Evolutionary conservation across 371 early-diverging fungal genomes (phyloP).

Genomic region (Mycotypha africana): DNA sequence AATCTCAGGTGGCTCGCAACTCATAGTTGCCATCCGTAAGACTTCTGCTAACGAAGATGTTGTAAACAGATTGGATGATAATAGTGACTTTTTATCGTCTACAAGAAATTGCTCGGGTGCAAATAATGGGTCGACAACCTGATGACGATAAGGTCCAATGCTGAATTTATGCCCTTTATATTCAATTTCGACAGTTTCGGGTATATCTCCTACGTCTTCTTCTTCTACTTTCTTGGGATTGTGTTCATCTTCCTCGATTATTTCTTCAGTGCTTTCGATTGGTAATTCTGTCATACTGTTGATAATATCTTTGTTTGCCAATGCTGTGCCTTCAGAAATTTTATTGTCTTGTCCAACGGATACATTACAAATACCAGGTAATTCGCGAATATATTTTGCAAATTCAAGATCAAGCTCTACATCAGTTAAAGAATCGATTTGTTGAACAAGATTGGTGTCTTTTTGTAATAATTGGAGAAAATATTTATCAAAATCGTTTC

Average conservation of each 20-base stretch:
- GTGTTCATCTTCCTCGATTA: constrained; percentile 22
- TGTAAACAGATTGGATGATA: too few species aligned
- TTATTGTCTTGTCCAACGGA: constrained; percentile 39
- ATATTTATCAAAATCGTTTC: constrained; percentile 58
- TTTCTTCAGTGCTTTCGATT: constrained; percentile 32
- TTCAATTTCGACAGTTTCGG: constrained; percentile 10
- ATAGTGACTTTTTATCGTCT: too few species aligned
- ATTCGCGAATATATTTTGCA: constrained; percentile 55
- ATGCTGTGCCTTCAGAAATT: constrained; percentile 3
- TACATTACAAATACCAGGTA: constrained; percentile 51
- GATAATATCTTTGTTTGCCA: too few species aligned
- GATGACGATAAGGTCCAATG: constrained; percentile 57
- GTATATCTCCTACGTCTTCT: constrained; percentile 7
- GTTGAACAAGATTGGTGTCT: constrained; percentile 49
- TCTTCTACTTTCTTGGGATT: constrained; percentile 10
- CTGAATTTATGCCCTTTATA: constrained; percentile 39
- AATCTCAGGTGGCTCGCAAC: constrained; percentile 72
- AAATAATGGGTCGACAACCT: constrained; percentile 62
- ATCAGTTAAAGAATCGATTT: constrained; percentile 23
- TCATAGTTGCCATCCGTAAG: constrained; percentile 56
- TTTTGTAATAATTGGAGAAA: constrained; percentile 52
- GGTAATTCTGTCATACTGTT: constrained; percentile 20
- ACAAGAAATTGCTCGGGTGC: constrained; percentile 45
- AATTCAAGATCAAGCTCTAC: constrained; percentile 47
- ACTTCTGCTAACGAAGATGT: constrained; percentile 54